These are phyloP conservation scores for Lizanozyma gosingica DNA, from an alignment of 1,139 yeast genomes.

Conservation along the genomic window DNA sequence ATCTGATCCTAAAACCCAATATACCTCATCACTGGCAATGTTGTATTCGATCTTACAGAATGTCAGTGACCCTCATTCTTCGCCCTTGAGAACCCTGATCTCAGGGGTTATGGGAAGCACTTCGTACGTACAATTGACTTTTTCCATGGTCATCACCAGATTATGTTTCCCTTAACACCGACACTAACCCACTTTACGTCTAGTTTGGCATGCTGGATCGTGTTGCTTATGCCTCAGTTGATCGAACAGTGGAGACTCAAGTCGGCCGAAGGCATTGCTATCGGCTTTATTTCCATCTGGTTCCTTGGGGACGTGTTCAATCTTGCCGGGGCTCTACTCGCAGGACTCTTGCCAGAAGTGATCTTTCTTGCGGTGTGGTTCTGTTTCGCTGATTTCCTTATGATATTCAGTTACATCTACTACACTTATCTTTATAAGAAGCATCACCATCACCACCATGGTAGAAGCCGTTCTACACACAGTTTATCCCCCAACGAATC, in stretches of 20 bases:
- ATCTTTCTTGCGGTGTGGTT: conserved; percentile 67
- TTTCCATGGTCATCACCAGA: background rate
- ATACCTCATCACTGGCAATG: background rate
- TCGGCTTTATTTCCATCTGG: conserved; percentile 65
- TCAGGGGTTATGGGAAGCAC: background rate
- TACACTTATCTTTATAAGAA: conserved; percentile 37
- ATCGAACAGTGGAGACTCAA: conserved; percentile 75
- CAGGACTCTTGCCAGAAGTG: conserved; percentile 61
- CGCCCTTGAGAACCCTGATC: background rate
- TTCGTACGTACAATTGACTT: background rate
- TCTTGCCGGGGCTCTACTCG: conserved; percentile 64
- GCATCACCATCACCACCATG: conserved; percentile 14
- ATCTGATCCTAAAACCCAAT: too few species aligned
- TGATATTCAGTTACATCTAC: conserved; percentile 55
- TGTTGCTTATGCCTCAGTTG: conserved; percentile 69
- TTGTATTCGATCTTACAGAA: background rate
- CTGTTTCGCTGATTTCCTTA: conserved; percentile 57
- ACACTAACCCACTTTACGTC: too few species aligned
- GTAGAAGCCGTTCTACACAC: conserved; percentile 11
- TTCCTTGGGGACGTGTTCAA: conserved; percentile 65
- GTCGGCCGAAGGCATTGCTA: conserved; percentile 72
- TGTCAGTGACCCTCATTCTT: background rate
- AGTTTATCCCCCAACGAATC: conserved; percentile 1
- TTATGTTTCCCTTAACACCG: too few species aligned
- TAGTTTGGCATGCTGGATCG: conserved; percentile 69